Base-by-base conservation (phyloP, 208 protist genomes). In the Trichomonas tenax region DNA sequence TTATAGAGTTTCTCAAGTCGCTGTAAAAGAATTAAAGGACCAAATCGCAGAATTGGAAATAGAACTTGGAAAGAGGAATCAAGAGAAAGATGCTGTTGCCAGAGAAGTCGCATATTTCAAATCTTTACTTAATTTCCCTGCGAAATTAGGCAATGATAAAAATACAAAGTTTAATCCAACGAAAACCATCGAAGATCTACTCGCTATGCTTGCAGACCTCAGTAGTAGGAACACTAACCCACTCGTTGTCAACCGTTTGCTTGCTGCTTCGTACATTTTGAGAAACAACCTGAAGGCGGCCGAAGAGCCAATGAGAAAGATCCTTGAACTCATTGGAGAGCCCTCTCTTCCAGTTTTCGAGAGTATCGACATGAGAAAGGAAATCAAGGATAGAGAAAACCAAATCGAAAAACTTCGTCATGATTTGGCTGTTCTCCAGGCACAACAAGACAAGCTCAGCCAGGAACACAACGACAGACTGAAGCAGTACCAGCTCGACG, bases 21-120 rank as follows among this genome's bases (percentile, higher is more conserved):
- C 44, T 38, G 86, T 93, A 38, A 93, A 93, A 93, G 44, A 93
- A 93, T 41, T 93, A 41, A 41, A 93, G 51, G 86, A 93, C 51
- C 86, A 93, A 51, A 93, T 93, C 21, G 44, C 26, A 9, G 44
- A 51, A 93, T 51, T 93, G 15, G 86, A 93, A 93, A 93, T 34
- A 58, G 86, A 93, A 48, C 86, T 93, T 51, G 86, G 26, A 2
- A 41, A 93, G 38, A 34, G 38, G 17, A 41, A 93, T 48, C 8
- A 34, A 23, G 44, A 93, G 17, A 23, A 44, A 51, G 44, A 93
- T 93, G 17, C 15, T n/a, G 44, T 93, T 38, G 17, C 36, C 1
- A 17, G 44, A 58, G 86, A 93, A 93, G 86, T 93, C 23, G 14
- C 15, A 93, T 93, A 93, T 93, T 93, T 93, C 17, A 34, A 40